Evolutionary conservation across 306 rosid genomes (phyloP).

Genomic region (Citrullus mucosospermus): DNA sequence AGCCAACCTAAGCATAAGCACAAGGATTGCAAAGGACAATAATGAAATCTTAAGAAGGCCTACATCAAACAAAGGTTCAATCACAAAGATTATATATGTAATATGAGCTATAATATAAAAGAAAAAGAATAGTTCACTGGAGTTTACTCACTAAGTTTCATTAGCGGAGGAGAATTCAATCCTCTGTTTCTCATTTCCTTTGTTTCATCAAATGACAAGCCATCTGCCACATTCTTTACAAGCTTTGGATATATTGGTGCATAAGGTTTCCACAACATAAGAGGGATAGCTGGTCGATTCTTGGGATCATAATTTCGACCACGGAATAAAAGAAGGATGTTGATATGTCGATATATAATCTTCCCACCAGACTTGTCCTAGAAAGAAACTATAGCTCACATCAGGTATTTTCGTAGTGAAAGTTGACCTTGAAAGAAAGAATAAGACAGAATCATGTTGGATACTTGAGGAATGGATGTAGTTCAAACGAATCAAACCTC

Average conservation of each 20-base stretch:
- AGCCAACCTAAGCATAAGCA: background rate
- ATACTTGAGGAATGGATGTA: background rate
- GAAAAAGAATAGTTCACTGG: background rate
- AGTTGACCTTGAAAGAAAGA: background rate
- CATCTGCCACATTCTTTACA: constrained; percentile 59
- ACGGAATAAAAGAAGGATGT: constrained; percentile 55
- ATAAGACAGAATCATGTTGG: background rate
- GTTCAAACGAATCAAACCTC: constrained; percentile 55
- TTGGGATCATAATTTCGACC: constrained; percentile 72
- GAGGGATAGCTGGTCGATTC: constrained; percentile 53
- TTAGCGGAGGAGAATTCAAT: constrained; percentile 43
- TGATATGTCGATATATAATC: constrained; percentile 49
- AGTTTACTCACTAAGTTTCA: constrained; percentile 70
- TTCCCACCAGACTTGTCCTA: constrained; percentile 85
- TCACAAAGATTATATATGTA: background rate
- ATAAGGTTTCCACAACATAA: constrained; percentile 94
- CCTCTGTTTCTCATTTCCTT: constrained; percentile 74
- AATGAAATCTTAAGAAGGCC: background rate
- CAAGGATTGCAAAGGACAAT: background rate
- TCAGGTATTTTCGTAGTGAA: constrained; percentile 12
- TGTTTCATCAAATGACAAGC: constrained; percentile 51
- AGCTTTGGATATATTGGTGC: constrained; percentile 84
- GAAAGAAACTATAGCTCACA: constrained; percentile 18
- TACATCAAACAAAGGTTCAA: background rate
- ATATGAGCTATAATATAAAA: background rate